phyloP scores from a whole-genome alignment of 345 rosid genomes.

The Psidium friedrichsthalianum region DNA sequence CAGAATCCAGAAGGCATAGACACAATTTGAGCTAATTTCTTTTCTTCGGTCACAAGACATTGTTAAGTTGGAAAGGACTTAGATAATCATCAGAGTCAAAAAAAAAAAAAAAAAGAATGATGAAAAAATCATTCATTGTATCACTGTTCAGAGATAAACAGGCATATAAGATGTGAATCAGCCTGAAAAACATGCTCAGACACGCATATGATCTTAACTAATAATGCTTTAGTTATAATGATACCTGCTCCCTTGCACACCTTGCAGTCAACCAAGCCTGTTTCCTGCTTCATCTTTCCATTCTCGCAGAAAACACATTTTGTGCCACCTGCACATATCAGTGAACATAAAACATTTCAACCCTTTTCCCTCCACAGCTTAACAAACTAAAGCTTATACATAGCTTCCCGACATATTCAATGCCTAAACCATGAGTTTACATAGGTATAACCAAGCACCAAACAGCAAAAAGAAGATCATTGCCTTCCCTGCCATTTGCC shows the following conservation, averaged over 20 bases:
- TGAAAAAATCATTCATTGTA: neutral
- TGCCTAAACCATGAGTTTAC: neutral
- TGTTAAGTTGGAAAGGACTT: neutral
- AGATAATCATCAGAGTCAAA: neutral
- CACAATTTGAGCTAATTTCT: neutral
- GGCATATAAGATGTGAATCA: neutral
- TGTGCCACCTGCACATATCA: constrained; percentile 56
- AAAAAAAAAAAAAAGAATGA: neutral
- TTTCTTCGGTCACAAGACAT: neutral
- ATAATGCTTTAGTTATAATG: neutral
- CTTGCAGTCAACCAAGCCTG: constrained; percentile 57
- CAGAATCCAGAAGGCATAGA: neutral
- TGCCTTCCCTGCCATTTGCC: neutral
- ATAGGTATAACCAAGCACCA: neutral
- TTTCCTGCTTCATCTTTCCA: constrained; percentile 86
- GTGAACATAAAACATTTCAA: neutral
- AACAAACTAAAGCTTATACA: neutral
- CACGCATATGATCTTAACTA: neutral
- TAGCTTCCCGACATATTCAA: neutral
- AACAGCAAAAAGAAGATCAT: neutral
- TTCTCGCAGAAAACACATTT: constrained; percentile 73
- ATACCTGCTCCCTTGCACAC: constrained; percentile 96
- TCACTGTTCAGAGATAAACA: neutral
- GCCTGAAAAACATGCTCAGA: neutral
- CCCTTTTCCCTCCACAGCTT: neutral